phyloP scores from a whole-genome alignment of 306 rosid genomes.

The Lathyrus tuberosus region DNA sequence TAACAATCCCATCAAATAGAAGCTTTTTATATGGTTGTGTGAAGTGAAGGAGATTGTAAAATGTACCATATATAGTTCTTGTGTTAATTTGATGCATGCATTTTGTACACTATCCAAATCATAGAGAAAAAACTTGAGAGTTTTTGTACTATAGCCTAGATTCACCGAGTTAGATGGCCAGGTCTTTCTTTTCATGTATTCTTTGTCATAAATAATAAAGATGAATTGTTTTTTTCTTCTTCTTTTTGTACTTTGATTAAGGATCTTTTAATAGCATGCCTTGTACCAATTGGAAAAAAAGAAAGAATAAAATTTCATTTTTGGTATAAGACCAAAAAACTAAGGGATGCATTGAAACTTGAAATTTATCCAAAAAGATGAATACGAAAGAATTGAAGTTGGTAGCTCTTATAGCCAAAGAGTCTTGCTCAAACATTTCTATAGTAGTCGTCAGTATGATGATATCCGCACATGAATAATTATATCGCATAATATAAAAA shows the following conservation, averaged over 20 bases:
- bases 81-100: slow-evolving; percentile 40
- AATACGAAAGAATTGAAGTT: too few species aligned
- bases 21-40: neutral
- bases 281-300: too few species aligned
- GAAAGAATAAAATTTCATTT: too few species aligned
- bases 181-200: slow-evolving; percentile 30
- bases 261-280: too few species aligned
- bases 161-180: slow-evolving; percentile 36
- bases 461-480: too few species aligned
- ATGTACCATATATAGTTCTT: slow-evolving; percentile 34
- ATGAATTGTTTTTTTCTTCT: slow-evolving; percentile 4
- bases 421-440: too few species aligned
- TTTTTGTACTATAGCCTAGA: slow-evolving; percentile 47
- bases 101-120: slow-evolving; percentile 41
- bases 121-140: slow-evolving; percentile 36
- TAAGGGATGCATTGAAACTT: too few species aligned
- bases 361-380: too few species aligned
- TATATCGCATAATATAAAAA: too few species aligned
- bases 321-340: too few species aligned
- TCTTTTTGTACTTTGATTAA: neutral
- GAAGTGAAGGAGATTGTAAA: slow-evolving; percentile 33
- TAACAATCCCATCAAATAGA: slow-evolving; percentile 53
- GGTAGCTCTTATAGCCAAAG: too few species aligned
- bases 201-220: slow-evolving; percentile 44
- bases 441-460: too few species aligned